phyloP scores from a whole-genome alignment of 257 asterid species.

The Solanum virginianum region DNA sequence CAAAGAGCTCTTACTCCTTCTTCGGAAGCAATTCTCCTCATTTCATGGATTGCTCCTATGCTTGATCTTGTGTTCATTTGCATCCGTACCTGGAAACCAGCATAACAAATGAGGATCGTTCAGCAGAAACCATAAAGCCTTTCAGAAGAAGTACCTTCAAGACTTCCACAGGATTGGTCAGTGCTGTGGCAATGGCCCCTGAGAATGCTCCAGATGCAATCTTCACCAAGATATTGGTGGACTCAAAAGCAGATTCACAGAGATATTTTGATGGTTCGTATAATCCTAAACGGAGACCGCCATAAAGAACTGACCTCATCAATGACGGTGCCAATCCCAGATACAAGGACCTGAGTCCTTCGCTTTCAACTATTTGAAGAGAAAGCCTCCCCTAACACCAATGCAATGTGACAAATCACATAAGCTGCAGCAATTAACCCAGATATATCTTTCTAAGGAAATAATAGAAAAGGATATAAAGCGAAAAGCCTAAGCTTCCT shows the following conservation, averaged over 20 bases:
- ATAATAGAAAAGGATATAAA: background rate
- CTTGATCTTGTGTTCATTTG: constrained; percentile 49
- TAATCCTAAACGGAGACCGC: constrained; percentile 99
- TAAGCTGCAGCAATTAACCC: background rate
- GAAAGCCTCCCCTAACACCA: constrained; percentile 58
- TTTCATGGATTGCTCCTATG: constrained; percentile 44
- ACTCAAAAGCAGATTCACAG: constrained; percentile 95
- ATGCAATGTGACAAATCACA: background rate
- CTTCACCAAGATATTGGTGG: constrained; percentile 94
- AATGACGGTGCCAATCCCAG: constrained; percentile 82
- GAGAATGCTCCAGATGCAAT: constrained; percentile 95
- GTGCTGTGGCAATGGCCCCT: constrained; percentile 91
- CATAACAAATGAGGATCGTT: constrained; percentile 11
- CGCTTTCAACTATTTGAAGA: constrained; percentile 54
- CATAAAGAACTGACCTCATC: constrained; percentile 98
- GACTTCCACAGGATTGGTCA: constrained; percentile 87
- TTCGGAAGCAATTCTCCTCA: constrained; percentile 56
- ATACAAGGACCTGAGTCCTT: constrained; percentile 79
- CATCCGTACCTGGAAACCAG: constrained; percentile 54
- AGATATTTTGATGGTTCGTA: constrained; percentile 95
- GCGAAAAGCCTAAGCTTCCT: background rate
- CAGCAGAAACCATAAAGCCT: background rate
- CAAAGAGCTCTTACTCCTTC: constrained; percentile 84
- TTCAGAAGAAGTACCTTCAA: constrained; percentile 47
- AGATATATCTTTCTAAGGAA: background rate